Conservation (phyloP, 176 grass and related monocot species). For the Ensete glaucum region DNA sequence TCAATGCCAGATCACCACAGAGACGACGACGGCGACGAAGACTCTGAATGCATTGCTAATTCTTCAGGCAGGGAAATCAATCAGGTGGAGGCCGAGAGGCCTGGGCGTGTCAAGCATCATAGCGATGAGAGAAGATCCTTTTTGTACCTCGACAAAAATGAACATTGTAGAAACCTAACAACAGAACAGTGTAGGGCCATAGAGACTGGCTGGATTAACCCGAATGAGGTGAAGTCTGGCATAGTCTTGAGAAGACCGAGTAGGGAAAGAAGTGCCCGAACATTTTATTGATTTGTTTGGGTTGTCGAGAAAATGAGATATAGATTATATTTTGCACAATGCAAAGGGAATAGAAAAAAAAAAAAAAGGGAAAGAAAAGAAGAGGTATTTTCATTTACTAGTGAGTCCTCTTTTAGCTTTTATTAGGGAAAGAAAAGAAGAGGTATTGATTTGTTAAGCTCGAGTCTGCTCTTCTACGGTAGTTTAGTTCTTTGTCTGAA, state of each 20-base stretch:
- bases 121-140: slow-evolving; percentile 14
- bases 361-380: not conserved
- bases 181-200: slow-evolving; percentile 26
- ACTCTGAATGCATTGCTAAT: slow-evolving; percentile 19
- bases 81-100: slow-evolving; percentile 1
- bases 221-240: slow-evolving; percentile 27
- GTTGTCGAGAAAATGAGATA: slow-evolving; percentile 44
- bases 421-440: no score
- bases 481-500: no score
- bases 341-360: not conserved
- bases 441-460: no score
- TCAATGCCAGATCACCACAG: not conserved
- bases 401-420: no score
- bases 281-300: slow-evolving; percentile 56
- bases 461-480: no score
- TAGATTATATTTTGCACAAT: slow-evolving; percentile 21
- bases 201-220: slow-evolving; percentile 32
- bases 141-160: slow-evolving; percentile 38
- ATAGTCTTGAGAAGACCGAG: slow-evolving; percentile 24
- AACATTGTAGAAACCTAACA: slow-evolving; percentile 27
- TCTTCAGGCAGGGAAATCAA: slow-evolving; percentile 26
- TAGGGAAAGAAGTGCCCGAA: slow-evolving; percentile 32
- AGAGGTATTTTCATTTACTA: not conserved
- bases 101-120: slow-evolving; percentile 5
- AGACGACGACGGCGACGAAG: not conserved